Evolutionary conservation across 306 rosid species (phyloP).

Genomic region (Inga leiocalycina): DNA sequence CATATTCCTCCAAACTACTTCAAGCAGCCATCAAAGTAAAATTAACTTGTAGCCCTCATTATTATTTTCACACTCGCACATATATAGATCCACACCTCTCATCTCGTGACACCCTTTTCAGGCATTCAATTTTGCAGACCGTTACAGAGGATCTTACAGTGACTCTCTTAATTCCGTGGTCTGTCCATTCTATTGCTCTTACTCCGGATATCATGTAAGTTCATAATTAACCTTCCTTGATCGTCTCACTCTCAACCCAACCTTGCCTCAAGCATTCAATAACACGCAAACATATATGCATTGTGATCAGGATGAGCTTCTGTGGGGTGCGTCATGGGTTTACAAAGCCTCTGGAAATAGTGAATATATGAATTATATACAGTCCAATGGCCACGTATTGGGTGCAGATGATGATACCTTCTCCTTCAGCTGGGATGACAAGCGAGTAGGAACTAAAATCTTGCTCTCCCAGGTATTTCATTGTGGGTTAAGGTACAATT

Average conservation of each 20-base stretch:
- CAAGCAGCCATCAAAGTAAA: constrained; percentile 69
- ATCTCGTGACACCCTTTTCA: constrained; percentile 24
- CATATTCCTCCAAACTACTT: constrained; percentile 67
- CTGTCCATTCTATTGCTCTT: constrained; percentile 95
- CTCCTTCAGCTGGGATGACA: constrained; percentile 92
- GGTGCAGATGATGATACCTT: constrained; percentile 81
- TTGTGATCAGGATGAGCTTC: constrained; percentile 78
- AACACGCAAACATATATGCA: neutral
- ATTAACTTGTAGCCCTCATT: neutral
- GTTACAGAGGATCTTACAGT: constrained; percentile 80
- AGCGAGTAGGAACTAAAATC: constrained; percentile 81
- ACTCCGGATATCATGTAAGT: constrained; percentile 83
- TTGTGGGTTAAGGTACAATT: too few species aligned
- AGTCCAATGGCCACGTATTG: constrained; percentile 74
- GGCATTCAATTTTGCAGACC: constrained; percentile 82
- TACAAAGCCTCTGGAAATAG: constrained; percentile 65
- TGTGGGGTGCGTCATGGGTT: constrained; percentile 95
- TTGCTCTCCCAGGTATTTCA: constrained; percentile 73
- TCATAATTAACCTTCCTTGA: neutral
- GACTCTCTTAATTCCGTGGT: constrained; percentile 70
- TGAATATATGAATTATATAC: constrained; percentile 61
- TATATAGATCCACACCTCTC: neutral
- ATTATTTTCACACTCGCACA: neutral
- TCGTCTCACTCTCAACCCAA: neutral
- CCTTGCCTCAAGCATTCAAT: neutral